Evolutionary conservation across 495 filamentous ascomycete genomes (phyloP), one percentile per base, ranked within the genome.

Genomic region (Podospora didyma): DNA sequence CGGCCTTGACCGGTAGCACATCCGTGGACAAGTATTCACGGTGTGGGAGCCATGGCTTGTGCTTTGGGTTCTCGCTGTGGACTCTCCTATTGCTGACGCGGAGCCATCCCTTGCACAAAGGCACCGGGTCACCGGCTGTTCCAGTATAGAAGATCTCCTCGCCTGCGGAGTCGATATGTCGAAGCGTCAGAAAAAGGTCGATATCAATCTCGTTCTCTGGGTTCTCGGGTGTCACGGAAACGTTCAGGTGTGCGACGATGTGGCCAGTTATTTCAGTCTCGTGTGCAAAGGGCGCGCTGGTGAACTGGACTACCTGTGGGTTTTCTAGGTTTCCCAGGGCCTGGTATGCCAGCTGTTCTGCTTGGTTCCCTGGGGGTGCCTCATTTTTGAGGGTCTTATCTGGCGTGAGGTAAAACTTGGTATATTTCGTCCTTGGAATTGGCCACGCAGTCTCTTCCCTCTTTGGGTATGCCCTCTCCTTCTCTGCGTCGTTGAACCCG

Each of bases 221-320:
- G 53, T 49, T 52, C 16, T 73, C 62, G 0, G 79, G 72, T 3
- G 73, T 80, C 34, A 83, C 70, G 0, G 81, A 85, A 1, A 89
- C 77, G 52, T 80, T 80, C 20, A 89, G 67, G 60, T 82, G 83
- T 0, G 83, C 83, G 4, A 82, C 73, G 48, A 87, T 74, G 53
- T 89, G 82, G 11, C 86, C 86, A 0, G 86, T 89, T 37, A 89
- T 79, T 59, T 87, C 86, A 0, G 76, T 86, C 52, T 86, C 82
- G 14, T 62, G 51, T 21, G 75, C 73, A 49, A 88, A 87, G 0
- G 80, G 69, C 0, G 71, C 37, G 0, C 80, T 85, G 10, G 65
- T 71, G 63, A 88, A 89, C 34, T 79, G 74, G 16, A 86, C 56
- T 1, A 63, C 20, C 39, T 79, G 63, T 12, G 73, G 75, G 19